Evolutionary conservation across 1,284 basidiomycete genomes (phyloP).

Genomic region (Puccinia polysora): DNA sequence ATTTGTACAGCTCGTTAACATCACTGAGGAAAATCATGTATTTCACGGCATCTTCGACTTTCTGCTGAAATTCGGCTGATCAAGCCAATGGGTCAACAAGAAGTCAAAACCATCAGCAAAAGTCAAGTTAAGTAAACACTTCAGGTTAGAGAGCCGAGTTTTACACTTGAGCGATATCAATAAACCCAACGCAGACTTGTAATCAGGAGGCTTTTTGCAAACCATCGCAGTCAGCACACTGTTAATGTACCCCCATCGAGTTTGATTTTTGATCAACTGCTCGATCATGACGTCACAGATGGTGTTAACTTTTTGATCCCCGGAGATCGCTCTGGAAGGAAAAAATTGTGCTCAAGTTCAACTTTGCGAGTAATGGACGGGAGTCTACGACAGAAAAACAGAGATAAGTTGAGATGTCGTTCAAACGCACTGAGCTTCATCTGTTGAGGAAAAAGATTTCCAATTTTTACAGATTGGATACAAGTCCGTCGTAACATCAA

Average conservation of each 20-base stretch:
- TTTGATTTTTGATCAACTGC: slow-evolving; percentile 65
- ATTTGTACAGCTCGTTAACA: slow-evolving; percentile 83
- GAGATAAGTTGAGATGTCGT: too few species aligned
- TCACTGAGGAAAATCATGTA: slow-evolving; percentile 98
- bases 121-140: neutral
- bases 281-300: slow-evolving; percentile 74
- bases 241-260: slow-evolving; percentile 76
- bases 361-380: too few species aligned
- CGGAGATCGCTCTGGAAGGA: slow-evolving; percentile 47
- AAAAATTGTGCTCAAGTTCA: too few species aligned
- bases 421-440: neutral
- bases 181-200: slow-evolving; percentile 74
- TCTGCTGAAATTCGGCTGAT: slow-evolving; percentile 64
- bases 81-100: slow-evolving; percentile 11
- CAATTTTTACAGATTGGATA: slow-evolving; percentile 31
- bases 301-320: slow-evolving; percentile 60
- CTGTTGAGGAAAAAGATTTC: slow-evolving; percentile 7
- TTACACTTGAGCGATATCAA: slow-evolving; percentile 73
- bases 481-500: slow-evolving; percentile 21
- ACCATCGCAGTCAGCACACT: slow-evolving; percentile 87
- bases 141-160: neutral
- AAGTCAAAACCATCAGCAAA: slow-evolving; percentile 15
- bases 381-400: neutral
- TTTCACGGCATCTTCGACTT: slow-evolving; percentile 92
- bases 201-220: slow-evolving; percentile 83